Conservation (phyloP, 805 yeast species). For the Brettanomyces custersianus region DNA sequence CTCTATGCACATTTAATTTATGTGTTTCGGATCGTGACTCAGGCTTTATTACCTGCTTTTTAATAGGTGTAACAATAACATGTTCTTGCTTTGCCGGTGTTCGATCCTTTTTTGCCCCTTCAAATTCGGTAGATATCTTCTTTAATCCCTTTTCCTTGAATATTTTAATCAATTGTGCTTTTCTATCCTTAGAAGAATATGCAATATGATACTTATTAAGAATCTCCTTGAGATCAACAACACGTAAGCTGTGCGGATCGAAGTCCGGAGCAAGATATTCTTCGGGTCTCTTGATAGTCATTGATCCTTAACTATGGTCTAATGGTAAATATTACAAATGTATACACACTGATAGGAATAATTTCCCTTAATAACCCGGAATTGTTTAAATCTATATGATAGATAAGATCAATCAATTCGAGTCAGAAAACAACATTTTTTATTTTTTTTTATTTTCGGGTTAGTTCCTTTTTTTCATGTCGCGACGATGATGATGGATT, state of each 20-base stretch:
- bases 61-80: too few species aligned
- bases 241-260: conserved; percentile 51
- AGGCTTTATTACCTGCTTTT: too few species aligned
- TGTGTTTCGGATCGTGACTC: too few species aligned
- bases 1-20: background rate
- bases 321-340: background rate
- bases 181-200: conserved; percentile 50
- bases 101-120: background rate
- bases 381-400: too few species aligned
- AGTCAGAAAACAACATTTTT: too few species aligned
- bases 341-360: background rate
- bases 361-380: too few species aligned
- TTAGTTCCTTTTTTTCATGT: too few species aligned
- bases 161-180: conserved; percentile 43
- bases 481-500: too few species aligned
- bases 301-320: background rate
- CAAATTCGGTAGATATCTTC: background rate
- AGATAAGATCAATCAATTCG: too few species aligned
- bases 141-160: conserved; percentile 5
- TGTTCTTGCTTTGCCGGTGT: too few species aligned
- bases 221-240: conserved; percentile 56
- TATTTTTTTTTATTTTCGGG: too few species aligned
- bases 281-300: background rate
- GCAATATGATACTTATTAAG: conserved; percentile 46
- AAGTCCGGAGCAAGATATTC: conserved; percentile 32